Evolutionary conservation across 2,329 filamentous ascomycete species (phyloP).

Genomic region (Sporothrix curviconia): DNA sequence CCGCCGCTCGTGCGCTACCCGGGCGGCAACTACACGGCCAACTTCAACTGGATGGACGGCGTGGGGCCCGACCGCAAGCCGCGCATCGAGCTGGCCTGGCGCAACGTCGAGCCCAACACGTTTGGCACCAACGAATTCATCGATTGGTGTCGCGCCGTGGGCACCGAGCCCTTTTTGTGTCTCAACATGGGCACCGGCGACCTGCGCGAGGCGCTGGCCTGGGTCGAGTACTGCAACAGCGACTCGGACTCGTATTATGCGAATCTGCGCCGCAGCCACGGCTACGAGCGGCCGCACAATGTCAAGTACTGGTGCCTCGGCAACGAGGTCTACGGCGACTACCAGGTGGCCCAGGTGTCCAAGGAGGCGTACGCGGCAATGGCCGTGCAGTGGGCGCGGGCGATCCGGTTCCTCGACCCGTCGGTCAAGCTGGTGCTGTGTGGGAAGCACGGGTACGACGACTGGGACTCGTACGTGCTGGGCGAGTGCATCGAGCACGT

Average conservation of each 20-base stretch:
- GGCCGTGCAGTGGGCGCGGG: slow-evolving; percentile 64
- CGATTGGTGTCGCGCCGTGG: slow-evolving; percentile 67
- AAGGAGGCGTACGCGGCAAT: slow-evolving; percentile 63
- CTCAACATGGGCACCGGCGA: slow-evolving; percentile 76
- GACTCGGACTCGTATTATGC: slow-evolving; percentile 71
- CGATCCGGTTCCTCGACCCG: slow-evolving; percentile 65
- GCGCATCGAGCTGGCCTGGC: slow-evolving; percentile 70
- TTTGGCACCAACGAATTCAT: slow-evolving; percentile 86
- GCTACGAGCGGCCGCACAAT: slow-evolving; percentile 68
- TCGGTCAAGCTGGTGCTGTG: slow-evolving; percentile 63
- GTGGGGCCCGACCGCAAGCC: slow-evolving; percentile 64
- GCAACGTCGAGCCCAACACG: slow-evolving; percentile 67
- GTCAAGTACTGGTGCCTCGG: slow-evolving; percentile 83
- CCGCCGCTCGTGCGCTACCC: slow-evolving; percentile 75
- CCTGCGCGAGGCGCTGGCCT: slow-evolving; percentile 53
- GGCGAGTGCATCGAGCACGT: slow-evolving; percentile 59
- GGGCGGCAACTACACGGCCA: slow-evolving; percentile 77
- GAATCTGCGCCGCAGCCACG: slow-evolving; percentile 70
- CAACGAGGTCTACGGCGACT: slow-evolving; percentile 62
- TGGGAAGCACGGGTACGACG: slow-evolving; percentile 62
- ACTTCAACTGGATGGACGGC: slow-evolving; percentile 80
- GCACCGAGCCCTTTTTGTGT: slow-evolving; percentile 71
- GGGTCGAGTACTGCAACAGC: slow-evolving; percentile 84
- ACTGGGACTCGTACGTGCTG: slow-evolving; percentile 68
- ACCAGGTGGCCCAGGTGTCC: slow-evolving; percentile 61